These are phyloP conservation scores for Cyclocybe aegerita DNA, from an alignment of 768 basidiomycete genomes.

Conservation along the genomic window DNA sequence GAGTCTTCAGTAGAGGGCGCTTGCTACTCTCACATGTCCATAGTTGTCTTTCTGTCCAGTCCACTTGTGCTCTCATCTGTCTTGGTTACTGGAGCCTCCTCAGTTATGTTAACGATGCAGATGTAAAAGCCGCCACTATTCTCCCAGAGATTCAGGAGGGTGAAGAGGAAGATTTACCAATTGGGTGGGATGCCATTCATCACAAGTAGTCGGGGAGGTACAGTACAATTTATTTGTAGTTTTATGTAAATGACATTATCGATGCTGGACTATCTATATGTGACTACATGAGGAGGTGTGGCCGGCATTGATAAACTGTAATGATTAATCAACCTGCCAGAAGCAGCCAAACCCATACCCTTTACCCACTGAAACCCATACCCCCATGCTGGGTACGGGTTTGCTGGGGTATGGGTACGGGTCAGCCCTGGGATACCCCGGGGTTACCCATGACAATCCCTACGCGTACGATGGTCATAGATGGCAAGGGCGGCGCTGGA, in stretches of 20 bases:
- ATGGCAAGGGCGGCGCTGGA: too few relatives aligned
- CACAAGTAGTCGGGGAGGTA: not conserved
- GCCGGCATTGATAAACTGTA: too few relatives aligned
- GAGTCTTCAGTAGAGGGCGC: constrained; percentile 23
- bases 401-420: constrained; percentile 10
- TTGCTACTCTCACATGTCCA: constrained; percentile 25
- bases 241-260: not conserved
- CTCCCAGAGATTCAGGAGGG: constrained; percentile 3
- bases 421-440: constrained; percentile 1
- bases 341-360: not conserved
- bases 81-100: constrained; percentile 26
- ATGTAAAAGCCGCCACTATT: constrained; percentile 6
- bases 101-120: constrained; percentile 11
- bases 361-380: not conserved
- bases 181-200: not conserved
- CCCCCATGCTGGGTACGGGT: constrained; percentile 11
- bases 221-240: not conserved
- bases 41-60: constrained; percentile 22
- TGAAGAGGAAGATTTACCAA: constrained; percentile 3
- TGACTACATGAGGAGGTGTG: too few relatives aligned
- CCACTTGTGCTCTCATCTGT: constrained; percentile 26
- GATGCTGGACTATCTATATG: too few relatives aligned
- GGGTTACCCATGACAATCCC: constrained; percentile 10
- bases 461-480: too few relatives aligned
- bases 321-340: too few relatives aligned